Conservation (phyloP, 306 rosid species). For the barrel medic (Medicago truncatula) region MtrunA17r5.0-ANR NC_053042.1:37868501-37869000, state of each 20-base stretch:
- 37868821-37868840: conserved; percentile 64
- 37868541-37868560: neutral
- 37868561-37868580: neutral
- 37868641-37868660: neutral
- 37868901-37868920: conserved; percentile 60
- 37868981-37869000: conserved; percentile 54
- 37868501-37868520: neutral
- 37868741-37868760: no score
- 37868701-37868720: neutral
- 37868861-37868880: conserved; percentile 62
- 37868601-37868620: neutral
- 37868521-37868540: neutral
- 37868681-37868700: neutral
- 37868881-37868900: conserved; percentile 48
- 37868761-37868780: neutral
- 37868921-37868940: conserved; percentile 68
- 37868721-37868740: no score
- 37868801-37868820: conserved; percentile 51
- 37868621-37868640: neutral
- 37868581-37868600: no score
- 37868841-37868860: conserved; percentile 65
- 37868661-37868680: neutral
- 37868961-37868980: conserved; percentile 72
- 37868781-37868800: conserved; percentile 66
- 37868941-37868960: conserved; percentile 59